A percentile compares a stretch with the other conserved stretches of the same genome.
These are phyloP conservation scores for Didymella glomerata DNA, from an alignment of 2,329 filamentous ascomycete species.

Conservation along the genomic window DNA sequence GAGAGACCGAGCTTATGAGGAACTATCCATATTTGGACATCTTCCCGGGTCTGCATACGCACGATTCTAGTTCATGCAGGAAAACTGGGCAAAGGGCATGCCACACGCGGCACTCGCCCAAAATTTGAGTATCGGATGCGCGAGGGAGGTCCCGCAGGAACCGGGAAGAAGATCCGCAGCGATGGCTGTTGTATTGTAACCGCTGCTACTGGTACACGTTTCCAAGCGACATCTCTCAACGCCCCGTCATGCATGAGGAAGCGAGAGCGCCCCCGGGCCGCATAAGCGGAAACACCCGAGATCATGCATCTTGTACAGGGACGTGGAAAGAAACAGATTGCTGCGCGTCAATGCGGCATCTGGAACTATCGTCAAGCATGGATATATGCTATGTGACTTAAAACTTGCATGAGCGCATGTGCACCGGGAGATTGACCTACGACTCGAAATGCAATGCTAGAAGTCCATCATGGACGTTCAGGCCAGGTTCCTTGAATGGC, in stretches of 20 bases:
- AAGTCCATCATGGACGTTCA: neutral
- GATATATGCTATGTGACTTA: too few relatives aligned
- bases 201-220: slow-evolving; percentile 21
- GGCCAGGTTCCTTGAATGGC: neutral
- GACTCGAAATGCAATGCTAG: neutral
- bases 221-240: slow-evolving; percentile 2
- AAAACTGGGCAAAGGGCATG: neutral
- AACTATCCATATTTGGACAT: neutral
- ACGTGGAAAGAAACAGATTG: neutral
- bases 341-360: neutral
- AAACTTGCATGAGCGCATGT: neutral
- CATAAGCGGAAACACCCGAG: slow-evolving; percentile 2
- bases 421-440: neutral
- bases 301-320: neutral
- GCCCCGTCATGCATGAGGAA: slow-evolving; percentile 7
- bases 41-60: neutral
- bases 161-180: neutral
- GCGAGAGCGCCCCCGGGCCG: slow-evolving; percentile 6
- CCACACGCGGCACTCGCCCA: neutral
- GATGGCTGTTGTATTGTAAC: neutral
- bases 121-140: neutral
- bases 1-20: neutral
- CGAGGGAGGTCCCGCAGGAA: neutral
- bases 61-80: neutral
- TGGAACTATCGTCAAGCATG: neutral